phyloP scores from a whole-genome alignment of 2,329 filamentous ascomycete genomes.

The Tothia fuscella region DNA sequence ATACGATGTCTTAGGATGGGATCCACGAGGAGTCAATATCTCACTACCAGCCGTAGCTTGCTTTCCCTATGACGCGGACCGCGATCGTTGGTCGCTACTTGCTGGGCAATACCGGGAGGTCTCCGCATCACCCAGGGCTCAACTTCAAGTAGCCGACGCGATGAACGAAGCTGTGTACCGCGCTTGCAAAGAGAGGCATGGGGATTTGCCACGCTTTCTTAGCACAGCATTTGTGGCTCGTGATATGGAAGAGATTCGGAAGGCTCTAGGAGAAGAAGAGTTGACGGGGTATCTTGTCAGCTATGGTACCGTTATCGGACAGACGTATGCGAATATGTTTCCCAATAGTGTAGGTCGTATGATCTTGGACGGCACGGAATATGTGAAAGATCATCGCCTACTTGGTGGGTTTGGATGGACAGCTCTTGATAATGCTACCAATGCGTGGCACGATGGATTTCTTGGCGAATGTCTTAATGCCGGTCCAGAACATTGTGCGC shows the following conservation, averaged over 20 bases:
- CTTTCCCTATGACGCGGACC: constrained; percentile 2
- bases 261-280: constrained; percentile 1
- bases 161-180: constrained; percentile 2
- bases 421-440: constrained; percentile 3
- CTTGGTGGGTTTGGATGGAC: constrained; percentile 4
- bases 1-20: constrained; percentile 5
- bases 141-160: background rate
- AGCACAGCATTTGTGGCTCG: constrained; percentile 6
- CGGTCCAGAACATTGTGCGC: constrained; percentile 2
- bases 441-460: constrained; percentile 4
- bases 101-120: constrained; percentile 5
- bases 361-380: constrained; percentile 28
- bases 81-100: constrained; percentile 4
- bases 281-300: constrained; percentile 3
- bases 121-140: background rate
- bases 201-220: constrained; percentile 1
- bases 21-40: constrained; percentile 3
- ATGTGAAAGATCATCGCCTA: constrained; percentile 1
- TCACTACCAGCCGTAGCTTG: constrained; percentile 4
- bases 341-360: constrained; percentile 36
- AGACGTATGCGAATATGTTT: constrained; percentile 41
- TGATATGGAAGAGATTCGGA: constrained; percentile 4
- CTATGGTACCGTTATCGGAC: constrained; percentile 42
- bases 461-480: constrained; percentile 1
- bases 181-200: background rate